Evolutionary conservation across 2,329 filamentous ascomycete genomes (phyloP), one percentile per base, ranked within the genome.

Genomic region (Neodidymelliopsis sp.): DNA sequence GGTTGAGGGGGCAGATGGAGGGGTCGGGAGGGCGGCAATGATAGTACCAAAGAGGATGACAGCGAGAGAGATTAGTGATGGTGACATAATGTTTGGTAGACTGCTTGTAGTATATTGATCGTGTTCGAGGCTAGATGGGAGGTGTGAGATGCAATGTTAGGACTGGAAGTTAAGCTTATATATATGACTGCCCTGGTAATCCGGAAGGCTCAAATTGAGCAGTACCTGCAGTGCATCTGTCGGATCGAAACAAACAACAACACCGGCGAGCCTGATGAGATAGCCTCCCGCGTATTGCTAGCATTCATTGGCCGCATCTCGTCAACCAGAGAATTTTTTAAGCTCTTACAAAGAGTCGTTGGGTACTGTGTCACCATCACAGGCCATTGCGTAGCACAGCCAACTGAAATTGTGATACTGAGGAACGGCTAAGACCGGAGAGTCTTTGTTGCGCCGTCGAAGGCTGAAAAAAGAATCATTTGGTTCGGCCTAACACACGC

Each of bases 371-470:
- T 12, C 8, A 42, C 31, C 25, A 19, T 49, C 28, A n/a, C 20
- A n/a, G 33, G 4, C 29, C 8, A 33, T 22, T 7, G n/a, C 4
- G 28, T 18, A 20, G 27, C 29, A 49, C 46, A 11, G 16, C 24
- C 18, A 16, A n/a, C 30, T 33, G 19, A 15, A 23, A n/a, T 8
- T 33, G 31, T 49, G 29, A 33, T 20, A 42, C 38, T 2, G 10
- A 20, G 27, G n/a, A 27, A 28, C 22, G 20, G 41, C 25, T 12
- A 30, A 9, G 12, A 44, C 24, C 19, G 16, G 6, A 35, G 19
- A 44, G 39, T 22, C 47, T 44, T 29, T 23, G 19, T 9, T 35
- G 16, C 29, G 37, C 29, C 6, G 35, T n/a, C 40, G 27, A 10
- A 30, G 12, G 16, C 25, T 24, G 20, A 33, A 29, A 41, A 11